Evolutionary conservation across 345 rosid genomes (phyloP).

Genomic region (Populus ilicifolia): DNA sequence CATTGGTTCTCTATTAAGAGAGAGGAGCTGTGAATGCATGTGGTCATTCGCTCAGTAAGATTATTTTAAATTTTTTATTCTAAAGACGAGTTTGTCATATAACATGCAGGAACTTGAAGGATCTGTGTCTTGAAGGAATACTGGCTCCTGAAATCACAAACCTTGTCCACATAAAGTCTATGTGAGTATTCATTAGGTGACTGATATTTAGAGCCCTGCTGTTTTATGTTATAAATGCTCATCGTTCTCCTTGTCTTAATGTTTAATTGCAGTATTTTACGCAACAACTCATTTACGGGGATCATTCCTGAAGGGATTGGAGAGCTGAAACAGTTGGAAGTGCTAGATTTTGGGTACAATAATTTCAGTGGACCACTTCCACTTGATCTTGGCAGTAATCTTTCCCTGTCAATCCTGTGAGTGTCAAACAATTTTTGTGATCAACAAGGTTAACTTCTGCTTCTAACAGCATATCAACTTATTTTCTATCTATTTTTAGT

Average conservation of each 20-base stretch:
- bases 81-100: not conserved
- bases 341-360: conserved; percentile 76
- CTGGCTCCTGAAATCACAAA: conserved; percentile 68
- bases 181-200: conserved; percentile 44
- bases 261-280: conserved; percentile 48
- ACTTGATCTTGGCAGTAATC: conserved; percentile 33
- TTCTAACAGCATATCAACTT: not conserved
- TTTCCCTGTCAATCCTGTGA: conserved; percentile 46
- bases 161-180: conserved; percentile 53
- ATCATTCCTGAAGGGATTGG: conserved; percentile 62
- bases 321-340: conserved; percentile 60
- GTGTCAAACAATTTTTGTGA: conserved; percentile 15
- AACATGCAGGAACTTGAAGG: conserved; percentile 56
- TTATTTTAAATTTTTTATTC: not conserved
- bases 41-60: not conserved
- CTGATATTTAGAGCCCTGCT: not conserved
- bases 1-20: too few species aligned
- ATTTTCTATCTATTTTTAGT: conserved; percentile 26
- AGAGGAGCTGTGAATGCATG: not conserved
- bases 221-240: not conserved
- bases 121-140: conserved; percentile 71
- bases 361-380: conserved; percentile 63
- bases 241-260: conserved; percentile 8
- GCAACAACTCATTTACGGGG: conserved; percentile 84
- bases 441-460: not conserved